Percentiles rank a stretch among this genome's conserved stretches.
phyloP scores from a whole-genome alignment of 352 stramenopile species.

The Globisporangium middletonii region DNA sequence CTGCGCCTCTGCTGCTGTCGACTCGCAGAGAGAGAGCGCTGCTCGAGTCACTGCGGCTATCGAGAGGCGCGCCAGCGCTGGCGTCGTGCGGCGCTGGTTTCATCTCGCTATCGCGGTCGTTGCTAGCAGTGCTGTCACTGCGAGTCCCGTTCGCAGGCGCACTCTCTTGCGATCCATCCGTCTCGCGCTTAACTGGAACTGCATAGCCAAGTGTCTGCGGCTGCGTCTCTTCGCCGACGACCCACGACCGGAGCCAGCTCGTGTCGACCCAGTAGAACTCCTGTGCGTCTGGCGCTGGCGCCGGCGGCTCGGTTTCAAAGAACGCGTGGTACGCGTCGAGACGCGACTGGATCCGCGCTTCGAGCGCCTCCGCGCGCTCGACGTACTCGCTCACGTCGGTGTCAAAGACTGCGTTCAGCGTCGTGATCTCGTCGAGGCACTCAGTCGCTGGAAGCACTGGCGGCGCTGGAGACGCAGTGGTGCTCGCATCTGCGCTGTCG shows the following conservation, averaged over 20 bases:
- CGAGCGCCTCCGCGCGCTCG: constrained; percentile 33
- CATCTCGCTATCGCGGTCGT: constrained; percentile 7
- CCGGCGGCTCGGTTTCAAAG: constrained; percentile 50
- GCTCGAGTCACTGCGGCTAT: no score
- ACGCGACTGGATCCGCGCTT: constrained; percentile 43
- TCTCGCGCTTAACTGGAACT: background rate
- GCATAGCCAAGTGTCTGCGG: background rate
- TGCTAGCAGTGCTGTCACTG: constrained; percentile 7
- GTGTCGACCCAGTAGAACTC: constrained; percentile 72
- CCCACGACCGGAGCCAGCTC: constrained; percentile 53
- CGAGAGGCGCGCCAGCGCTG: background rate
- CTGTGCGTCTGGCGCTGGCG: constrained; percentile 20
- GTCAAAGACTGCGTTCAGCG: constrained; percentile 47
- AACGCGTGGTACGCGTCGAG: constrained; percentile 51
- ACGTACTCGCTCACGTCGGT: constrained; percentile 40
- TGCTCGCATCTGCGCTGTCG: constrained; percentile 7
- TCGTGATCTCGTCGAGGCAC: constrained; percentile 39
- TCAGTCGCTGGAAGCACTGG: constrained; percentile 21
- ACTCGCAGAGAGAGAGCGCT: background rate
- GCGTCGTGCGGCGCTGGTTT: constrained; percentile 7
- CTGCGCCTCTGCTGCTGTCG: constrained; percentile 12
- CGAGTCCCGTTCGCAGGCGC: constrained; percentile 1
- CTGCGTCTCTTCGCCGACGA: constrained; percentile 44
- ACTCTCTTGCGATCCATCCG: no score
- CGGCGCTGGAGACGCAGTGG: background rate